Conservation (phyloP, 495 filamentous ascomycete species). For the Halenospora varia region DNA sequence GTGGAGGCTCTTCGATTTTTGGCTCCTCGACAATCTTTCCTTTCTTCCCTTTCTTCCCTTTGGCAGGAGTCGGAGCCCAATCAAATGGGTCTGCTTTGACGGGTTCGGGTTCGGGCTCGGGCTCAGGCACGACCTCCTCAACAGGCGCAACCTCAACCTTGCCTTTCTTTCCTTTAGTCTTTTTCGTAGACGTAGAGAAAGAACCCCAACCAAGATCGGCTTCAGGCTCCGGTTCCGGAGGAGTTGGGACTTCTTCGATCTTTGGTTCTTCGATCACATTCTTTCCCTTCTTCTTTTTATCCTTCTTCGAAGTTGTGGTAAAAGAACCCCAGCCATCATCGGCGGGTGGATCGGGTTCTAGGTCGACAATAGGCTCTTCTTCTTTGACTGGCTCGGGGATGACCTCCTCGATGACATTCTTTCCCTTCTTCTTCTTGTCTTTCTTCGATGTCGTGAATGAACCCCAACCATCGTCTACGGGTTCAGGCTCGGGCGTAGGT, state of each 20-base stretch:
- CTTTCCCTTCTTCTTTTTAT: slow-evolving; percentile 35
- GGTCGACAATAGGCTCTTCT: not conserved
- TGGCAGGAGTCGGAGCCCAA: slow-evolving; percentile 17
- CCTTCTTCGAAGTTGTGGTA: slow-evolving; percentile 24
- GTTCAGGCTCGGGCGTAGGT: slow-evolving; percentile 14
- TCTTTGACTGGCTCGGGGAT: not conserved
- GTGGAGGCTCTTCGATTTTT: slow-evolving; percentile 1
- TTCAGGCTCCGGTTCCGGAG: slow-evolving; percentile 32
- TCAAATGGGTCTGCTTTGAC: slow-evolving; percentile 9
- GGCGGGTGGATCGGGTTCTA: slow-evolving; percentile 20
- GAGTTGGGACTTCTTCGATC: slow-evolving; percentile 19
- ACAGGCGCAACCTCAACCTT: slow-evolving; percentile 7
- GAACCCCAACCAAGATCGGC: slow-evolving; percentile 31
- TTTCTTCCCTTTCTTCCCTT: slow-evolving; percentile 29
- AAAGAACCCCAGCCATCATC: slow-evolving; percentile 25
- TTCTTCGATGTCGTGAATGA: slow-evolving; percentile 17
- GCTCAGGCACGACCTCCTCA: slow-evolving; percentile 1
- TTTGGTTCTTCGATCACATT: slow-evolving; percentile 21
- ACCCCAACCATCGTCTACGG: slow-evolving; percentile 28
- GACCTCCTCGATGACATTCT: slow-evolving; percentile 6
- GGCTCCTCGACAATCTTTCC: slow-evolving; percentile 13
- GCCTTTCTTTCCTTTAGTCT: slow-evolving; percentile 38
- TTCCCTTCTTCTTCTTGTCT: slow-evolving; percentile 28
- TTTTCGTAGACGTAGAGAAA: slow-evolving; percentile 26
- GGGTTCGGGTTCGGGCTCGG: slow-evolving; percentile 14